A percentile compares a stretch with the other conserved stretches of the same genome.
Conservation (phyloP, 2,329 filamentous ascomycete genomes). For the Didymella arachidicola region DNA sequence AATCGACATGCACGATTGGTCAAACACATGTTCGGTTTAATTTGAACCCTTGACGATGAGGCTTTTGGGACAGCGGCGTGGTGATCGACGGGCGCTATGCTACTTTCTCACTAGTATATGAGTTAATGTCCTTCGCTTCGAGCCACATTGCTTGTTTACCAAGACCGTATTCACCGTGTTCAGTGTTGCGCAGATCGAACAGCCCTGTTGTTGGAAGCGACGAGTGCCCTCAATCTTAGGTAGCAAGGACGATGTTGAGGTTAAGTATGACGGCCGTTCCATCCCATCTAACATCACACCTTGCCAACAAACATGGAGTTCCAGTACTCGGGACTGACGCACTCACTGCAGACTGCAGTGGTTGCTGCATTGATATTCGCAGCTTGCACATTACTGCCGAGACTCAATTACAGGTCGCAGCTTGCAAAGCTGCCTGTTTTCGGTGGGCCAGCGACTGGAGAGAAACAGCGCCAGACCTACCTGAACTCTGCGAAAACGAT, state of each 20-base stretch:
- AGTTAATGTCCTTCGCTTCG: constrained; percentile 12
- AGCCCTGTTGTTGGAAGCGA: neutral
- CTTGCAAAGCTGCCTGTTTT: constrained; percentile 39
- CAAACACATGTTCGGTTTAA: neutral
- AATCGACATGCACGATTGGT: constrained; percentile 6
- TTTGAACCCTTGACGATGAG: constrained; percentile 4
- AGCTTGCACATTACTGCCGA: constrained; percentile 32
- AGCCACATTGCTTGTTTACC: constrained; percentile 15
- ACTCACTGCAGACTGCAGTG: constrained; percentile 35
- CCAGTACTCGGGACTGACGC: constrained; percentile 27
- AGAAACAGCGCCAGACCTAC: constrained; percentile 36
- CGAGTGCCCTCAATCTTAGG: neutral
- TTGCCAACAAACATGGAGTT: constrained; percentile 27
- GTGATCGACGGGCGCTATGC: constrained; percentile 19
- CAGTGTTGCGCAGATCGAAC: constrained; percentile 10
- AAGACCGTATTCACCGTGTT: constrained; percentile 22
- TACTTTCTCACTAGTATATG: neutral
- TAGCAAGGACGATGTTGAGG: neutral
- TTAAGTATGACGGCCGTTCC: constrained; percentile 9
- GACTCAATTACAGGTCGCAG: constrained; percentile 31
- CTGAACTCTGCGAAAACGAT: constrained; percentile 35
- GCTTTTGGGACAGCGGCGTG: constrained; percentile 10
- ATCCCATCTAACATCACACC: neutral
- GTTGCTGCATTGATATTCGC: constrained; percentile 38
- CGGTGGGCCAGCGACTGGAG: constrained; percentile 15